Evolutionary conservation across 495 filamentous ascomycete species (phyloP), one percentile per base, ranked within the genome.

Genomic region (Neurospora cerealis): DNA sequence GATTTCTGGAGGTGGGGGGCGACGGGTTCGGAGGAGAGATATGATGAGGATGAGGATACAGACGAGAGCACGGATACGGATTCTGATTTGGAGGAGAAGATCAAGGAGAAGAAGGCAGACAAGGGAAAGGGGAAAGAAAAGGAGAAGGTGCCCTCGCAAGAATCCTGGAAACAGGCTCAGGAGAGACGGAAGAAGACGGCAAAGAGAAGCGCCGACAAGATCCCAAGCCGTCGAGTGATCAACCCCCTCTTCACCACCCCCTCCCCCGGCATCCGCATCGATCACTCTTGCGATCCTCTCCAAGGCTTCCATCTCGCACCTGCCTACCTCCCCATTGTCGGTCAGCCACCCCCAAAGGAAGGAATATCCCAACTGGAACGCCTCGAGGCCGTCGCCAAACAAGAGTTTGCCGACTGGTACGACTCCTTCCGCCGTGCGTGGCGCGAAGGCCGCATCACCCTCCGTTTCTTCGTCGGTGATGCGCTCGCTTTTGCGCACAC

Each of bases 281-380:
- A 80, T 70, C 75, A 77, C 41, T 73, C 73, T 21, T 73, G 72
- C 8, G 77, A 80, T 24, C 80, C 80, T 13, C 69, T 79, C 46
- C 34, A 73, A 2, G 81, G 78, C 48, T 81, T 80, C 44, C 79
- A 81, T 72, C 73, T 80, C 54, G 72, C 78, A 15, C 72, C 79
- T 28, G 76, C 72, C 24, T 72, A 73, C 32, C 71, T 73, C 3
- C 74, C 76, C 4, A 41, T 80, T 10, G 41, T 71, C 34, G 48
- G 40, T 1, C 40, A 71, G 54, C 28, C 28, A 66, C 19, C 41
- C 37, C 17, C 42, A 15, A 2, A 72, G 15, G 17, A 17, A 71
- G 41, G 19, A 34, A 4, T 3, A 0, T 9, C 37, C 4, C 21
- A 42, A 24, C 2, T 38, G 4, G 6, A 41, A 41, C 39, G 42